A percentile compares a stretch with the other conserved stretches of the same genome.
Conservation (phyloP, 1,139 yeast species). For the Saccharomyces hybrid region DNA sequence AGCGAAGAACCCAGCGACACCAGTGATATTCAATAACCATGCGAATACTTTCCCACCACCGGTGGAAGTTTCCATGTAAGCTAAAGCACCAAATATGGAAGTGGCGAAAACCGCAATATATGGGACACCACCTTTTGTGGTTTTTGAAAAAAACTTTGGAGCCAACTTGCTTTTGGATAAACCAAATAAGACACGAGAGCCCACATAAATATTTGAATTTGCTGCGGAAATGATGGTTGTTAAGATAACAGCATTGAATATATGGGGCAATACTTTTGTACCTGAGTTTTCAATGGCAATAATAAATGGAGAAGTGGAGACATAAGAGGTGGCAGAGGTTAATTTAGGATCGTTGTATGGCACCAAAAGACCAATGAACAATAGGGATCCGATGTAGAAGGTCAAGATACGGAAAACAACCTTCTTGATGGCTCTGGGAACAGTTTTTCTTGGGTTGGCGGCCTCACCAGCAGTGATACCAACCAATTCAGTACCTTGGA, state of each 20-base stretch:
- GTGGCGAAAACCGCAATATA: conserved; percentile 51
- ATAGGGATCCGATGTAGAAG: conserved; percentile 61
- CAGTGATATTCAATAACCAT: conserved; percentile 78
- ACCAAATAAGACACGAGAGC: conserved; percentile 66
- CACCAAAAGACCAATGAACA: conserved; percentile 67
- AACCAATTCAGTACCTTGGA: conserved; percentile 68
- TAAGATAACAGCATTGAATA: conserved; percentile 69
- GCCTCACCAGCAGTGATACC: conserved; percentile 78
- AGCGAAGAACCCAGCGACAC: conserved; percentile 66
- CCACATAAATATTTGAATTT: conserved; percentile 71
- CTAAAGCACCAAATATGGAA: conserved; percentile 54
- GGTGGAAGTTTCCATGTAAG: conserved; percentile 58
- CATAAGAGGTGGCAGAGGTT: conserved; percentile 31
- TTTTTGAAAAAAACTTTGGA: conserved; percentile 49
- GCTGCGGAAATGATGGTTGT: conserved; percentile 73
- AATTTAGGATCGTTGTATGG: conserved; percentile 53
- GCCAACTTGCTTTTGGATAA: conserved; percentile 59
- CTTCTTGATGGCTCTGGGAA: conserved; percentile 71
- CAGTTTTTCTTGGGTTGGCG: conserved; percentile 65
- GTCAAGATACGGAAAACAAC: conserved; percentile 71
- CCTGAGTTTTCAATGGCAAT: conserved; percentile 62
- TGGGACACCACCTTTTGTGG: conserved; percentile 63
- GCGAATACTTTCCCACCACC: conserved; percentile 65
- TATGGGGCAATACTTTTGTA: conserved; percentile 61
- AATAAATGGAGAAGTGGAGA: conserved; percentile 72